Evolutionary conservation across 78 protist species (phyloP).

Genomic region (Bodo saltans): DNA sequence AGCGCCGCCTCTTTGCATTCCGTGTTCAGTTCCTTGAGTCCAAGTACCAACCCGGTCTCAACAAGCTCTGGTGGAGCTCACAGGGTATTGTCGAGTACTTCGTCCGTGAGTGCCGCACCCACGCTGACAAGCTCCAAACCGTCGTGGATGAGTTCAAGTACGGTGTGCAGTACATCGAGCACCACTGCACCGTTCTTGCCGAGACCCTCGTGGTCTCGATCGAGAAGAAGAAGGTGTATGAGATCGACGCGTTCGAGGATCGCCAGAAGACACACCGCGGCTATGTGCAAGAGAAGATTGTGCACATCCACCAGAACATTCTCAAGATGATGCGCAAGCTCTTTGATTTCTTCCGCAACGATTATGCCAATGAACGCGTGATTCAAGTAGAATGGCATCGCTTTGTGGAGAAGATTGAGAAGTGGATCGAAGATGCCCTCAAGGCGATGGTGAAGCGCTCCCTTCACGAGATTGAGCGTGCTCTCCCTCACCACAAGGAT

Average conservation of each 20-base stretch:
- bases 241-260: slow-evolving; percentile 39
- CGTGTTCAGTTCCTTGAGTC: slow-evolving; percentile 41
- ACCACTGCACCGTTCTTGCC: slow-evolving; percentile 9
- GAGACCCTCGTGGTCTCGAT: slow-evolving; percentile 40
- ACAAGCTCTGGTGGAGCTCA: slow-evolving; percentile 50
- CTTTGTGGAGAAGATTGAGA: slow-evolving; percentile 50
- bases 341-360: slow-evolving; percentile 39
- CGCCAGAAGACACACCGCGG: slow-evolving; percentile 44
- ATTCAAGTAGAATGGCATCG: slow-evolving; percentile 57
- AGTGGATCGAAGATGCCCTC: slow-evolving; percentile 53
- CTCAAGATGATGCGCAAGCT: background rate
- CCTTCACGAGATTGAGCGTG: slow-evolving; percentile 27
- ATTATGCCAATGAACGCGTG: background rate
- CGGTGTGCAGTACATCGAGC: slow-evolving; percentile 2
- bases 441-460: slow-evolving; percentile 34
- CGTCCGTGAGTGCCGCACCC: slow-evolving; percentile 36
- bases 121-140: slow-evolving; percentile 11
- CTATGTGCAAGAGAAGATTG: slow-evolving; percentile 10
- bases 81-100: slow-evolving; percentile 33
- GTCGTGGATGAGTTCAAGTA: slow-evolving; percentile 47
- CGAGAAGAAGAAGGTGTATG: slow-evolving; percentile 54
- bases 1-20: slow-evolving; percentile 47
- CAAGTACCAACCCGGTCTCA: slow-evolving; percentile 51
- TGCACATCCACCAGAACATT: slow-evolving; percentile 22
- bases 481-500: slow-evolving; percentile 30